A percentile compares a stretch with the other conserved stretches of the same genome.
Evolutionary conservation across 1,139 yeast species (phyloP).

Genomic region (Geotrichum reessii): DNA sequence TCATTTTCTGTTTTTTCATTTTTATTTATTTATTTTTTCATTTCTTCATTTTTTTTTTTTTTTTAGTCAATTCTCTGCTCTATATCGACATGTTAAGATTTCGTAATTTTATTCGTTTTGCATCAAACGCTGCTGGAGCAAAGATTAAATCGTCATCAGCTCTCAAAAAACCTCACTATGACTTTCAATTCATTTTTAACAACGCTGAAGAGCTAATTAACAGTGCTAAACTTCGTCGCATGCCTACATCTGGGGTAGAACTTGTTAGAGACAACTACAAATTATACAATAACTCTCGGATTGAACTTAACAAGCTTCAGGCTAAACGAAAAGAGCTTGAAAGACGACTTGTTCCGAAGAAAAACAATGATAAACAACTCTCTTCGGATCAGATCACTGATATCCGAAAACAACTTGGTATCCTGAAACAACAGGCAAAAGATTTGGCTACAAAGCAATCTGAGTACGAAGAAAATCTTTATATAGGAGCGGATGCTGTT

Average conservation of each 20-base stretch:
- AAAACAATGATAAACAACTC: not conserved
- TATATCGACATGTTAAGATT: constrained; percentile 2
- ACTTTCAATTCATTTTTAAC: constrained; percentile 38
- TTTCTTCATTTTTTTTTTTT: not conserved
- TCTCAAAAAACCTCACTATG: constrained; percentile 41
- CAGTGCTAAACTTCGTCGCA: constrained; percentile 15
- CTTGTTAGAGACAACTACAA: constrained; percentile 13
- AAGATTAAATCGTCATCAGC: constrained; percentile 20
- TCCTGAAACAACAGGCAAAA: constrained; percentile 22
- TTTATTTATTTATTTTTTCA: not conserved
- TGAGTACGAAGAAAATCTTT: constrained; percentile 33
- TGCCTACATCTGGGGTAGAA: constrained; percentile 13
- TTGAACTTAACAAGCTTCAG: constrained; percentile 15
- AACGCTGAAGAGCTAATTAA: constrained; percentile 12
- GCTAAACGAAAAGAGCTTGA: constrained; percentile 13
- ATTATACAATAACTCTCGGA: constrained; percentile 4
- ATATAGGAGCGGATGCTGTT: constrained; percentile 29
- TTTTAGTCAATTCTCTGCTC: not conserved
- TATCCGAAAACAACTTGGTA: constrained; percentile 1
- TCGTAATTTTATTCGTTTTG: not conserved
- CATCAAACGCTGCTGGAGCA: constrained; percentile 8
- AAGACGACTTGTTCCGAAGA: not conserved
- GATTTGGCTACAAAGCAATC: constrained; percentile 35
- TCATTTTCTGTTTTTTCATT: not conserved
- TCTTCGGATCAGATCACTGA: constrained; percentile 1